These are phyloP conservation scores for Pleomassaria siparia DNA, from an alignment of 2,329 filamentous ascomycete species.

Conservation along the genomic window DNA sequence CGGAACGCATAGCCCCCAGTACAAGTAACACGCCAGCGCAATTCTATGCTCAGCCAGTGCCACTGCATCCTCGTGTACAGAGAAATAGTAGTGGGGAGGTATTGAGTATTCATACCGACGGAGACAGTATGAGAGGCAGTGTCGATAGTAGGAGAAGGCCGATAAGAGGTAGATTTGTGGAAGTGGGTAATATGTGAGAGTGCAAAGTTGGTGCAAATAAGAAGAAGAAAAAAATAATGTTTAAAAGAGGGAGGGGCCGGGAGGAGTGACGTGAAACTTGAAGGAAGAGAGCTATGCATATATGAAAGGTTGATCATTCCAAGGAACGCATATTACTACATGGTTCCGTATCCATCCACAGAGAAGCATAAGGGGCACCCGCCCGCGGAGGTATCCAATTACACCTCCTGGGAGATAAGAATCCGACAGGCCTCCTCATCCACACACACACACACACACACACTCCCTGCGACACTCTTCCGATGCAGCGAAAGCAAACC, in stretches of 20 bases:
- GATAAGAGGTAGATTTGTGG: conserved; percentile 21
- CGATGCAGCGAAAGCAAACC: no score
- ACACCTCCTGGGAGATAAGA: no score
- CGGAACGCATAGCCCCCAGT: conserved; percentile 16
- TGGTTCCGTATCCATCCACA: no score
- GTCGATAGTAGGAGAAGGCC: conserved; percentile 19
- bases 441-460: no score
- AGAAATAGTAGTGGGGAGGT: not conserved
- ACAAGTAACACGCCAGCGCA: conserved; percentile 36
- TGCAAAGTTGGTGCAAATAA: not conserved
- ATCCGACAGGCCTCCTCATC: no score
- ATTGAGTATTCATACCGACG: conserved; percentile 2
- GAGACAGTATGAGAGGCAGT: conserved; percentile 10
- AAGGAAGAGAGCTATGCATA: no score
- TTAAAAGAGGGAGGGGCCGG: not conserved
- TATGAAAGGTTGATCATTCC: no score
- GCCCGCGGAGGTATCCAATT: no score
- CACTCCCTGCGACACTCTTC: no score
- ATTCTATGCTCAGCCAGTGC: conserved; percentile 35
- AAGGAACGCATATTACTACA: no score
- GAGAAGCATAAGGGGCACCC: no score
- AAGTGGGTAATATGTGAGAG: conserved; percentile 18
- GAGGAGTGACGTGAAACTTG: no score
- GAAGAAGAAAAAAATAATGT: not conserved
- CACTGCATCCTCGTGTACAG: conserved; percentile 10